These are phyloP conservation scores for Trichophyton simii DNA, from an alignment of 2,329 filamentous ascomycete species.

Conservation along the genomic window DNA sequence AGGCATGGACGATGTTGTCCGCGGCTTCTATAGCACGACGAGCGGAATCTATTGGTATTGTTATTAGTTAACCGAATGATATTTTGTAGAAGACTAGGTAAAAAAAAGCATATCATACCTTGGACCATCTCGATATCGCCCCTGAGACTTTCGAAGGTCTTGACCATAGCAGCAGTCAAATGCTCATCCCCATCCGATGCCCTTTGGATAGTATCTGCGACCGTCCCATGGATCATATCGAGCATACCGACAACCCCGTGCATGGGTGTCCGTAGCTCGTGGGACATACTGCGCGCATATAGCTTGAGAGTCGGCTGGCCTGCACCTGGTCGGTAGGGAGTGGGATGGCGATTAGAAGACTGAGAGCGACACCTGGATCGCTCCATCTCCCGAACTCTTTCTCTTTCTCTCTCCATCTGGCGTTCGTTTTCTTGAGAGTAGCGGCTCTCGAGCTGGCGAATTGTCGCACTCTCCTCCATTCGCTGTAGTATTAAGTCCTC, in stretches of 20 bases:
- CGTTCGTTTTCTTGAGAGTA: constrained; percentile 24
- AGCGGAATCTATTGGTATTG: constrained; percentile 46
- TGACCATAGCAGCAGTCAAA: constrained; percentile 30
- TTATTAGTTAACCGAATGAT: neutral
- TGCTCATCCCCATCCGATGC: constrained; percentile 30
- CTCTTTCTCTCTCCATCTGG: constrained; percentile 16
- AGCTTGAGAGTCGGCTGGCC: constrained; percentile 50
- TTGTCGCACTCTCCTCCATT: constrained; percentile 4
- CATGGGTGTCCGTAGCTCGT: constrained; percentile 61
- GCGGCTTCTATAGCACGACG: constrained; percentile 59
- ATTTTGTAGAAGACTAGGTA: neutral
- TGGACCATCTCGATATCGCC: constrained; percentile 60
- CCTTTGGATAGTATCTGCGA: constrained; percentile 51
- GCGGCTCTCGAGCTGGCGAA: constrained; percentile 14
- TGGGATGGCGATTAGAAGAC: constrained; percentile 7
- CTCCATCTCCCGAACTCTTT: constrained; percentile 19
- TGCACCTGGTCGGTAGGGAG: neutral
- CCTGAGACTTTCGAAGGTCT: constrained; percentile 50
- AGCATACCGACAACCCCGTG: constrained; percentile 65
- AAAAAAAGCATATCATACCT: constrained; percentile 31
- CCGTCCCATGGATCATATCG: constrained; percentile 62
- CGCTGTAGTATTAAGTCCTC: constrained; percentile 54
- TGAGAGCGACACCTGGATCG: neutral
- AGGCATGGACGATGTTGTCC: constrained; percentile 63
- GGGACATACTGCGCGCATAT: constrained; percentile 59